A percentile compares a stretch with the other conserved stretches of the same genome.
Evolutionary conservation across 306 rosid species (phyloP).

Genomic region (Glycine soja): DNA sequence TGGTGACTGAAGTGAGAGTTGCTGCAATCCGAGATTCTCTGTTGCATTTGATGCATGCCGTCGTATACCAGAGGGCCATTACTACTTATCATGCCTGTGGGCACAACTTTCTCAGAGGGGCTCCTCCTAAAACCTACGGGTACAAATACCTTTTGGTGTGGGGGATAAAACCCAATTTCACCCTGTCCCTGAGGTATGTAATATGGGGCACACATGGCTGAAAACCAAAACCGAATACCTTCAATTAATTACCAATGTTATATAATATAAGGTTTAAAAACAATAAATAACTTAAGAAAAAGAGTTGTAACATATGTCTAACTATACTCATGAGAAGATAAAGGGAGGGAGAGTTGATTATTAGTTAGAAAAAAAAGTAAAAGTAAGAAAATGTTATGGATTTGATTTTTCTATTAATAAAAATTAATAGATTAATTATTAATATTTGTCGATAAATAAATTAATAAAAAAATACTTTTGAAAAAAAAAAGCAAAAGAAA

Average conservation of each 20-base stretch:
- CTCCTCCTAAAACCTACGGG: constrained; percentile 52
- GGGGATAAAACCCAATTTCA: constrained; percentile 56
- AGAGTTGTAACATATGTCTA: too few species aligned
- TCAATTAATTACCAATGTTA: not conserved
- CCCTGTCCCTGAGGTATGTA: constrained; percentile 56
- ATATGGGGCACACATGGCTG: constrained; percentile 69
- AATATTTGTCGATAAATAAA: too few species aligned
- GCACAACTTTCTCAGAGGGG: constrained; percentile 37
- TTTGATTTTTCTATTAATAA: too few species aligned
- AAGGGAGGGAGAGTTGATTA: too few species aligned
- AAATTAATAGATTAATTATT: too few species aligned
- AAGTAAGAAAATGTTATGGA: too few species aligned
- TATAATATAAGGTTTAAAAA: too few species aligned
- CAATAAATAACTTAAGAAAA: too few species aligned
- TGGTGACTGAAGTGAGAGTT: constrained; percentile 37
- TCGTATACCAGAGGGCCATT: too few species aligned
- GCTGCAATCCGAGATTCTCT: constrained; percentile 33
- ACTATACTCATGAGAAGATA: too few species aligned
- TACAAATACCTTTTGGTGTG: constrained; percentile 44
- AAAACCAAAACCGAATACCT: not conserved
- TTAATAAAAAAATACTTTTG: too few species aligned
- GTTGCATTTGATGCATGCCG: constrained; percentile 39
- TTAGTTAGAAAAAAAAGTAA: too few species aligned
- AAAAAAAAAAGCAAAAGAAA: not conserved
- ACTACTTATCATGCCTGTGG: constrained; percentile 21